Evolutionary conservation across 140 eudicot genomes (phyloP), one percentile per base, ranked within the genome.

Genomic region (Anethum foeniculum): DNA sequence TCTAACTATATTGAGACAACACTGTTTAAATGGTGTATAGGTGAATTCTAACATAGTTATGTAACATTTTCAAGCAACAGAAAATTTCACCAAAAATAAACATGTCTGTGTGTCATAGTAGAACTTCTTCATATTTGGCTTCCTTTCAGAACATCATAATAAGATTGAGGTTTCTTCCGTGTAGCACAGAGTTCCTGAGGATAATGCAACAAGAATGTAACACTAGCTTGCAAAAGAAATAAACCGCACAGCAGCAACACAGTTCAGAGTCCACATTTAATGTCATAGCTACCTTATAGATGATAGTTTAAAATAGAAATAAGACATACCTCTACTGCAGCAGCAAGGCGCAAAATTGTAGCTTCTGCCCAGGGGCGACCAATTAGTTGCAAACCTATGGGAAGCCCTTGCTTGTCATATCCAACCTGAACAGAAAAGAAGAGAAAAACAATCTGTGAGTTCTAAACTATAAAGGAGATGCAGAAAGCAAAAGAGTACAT

Each of bases 281-380:
- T 18, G 9, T 8, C 12, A 39, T 7, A 6, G 47, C 12, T n/a
- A 71, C 46, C 7, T 8, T 71, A 43, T 23, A 72, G 77, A 72
- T 72, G 77, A 41, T 36, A 18, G 77, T 11, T 39, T 13, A 12
- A 39, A 72, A 38, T 51, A 67, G 32, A 9, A 69, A 21, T 46
- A 75, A 46, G 77, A 60, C 41, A 84, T 90, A 92, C 99, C 99
- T 93, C 97, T 30, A 93, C 79, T 10, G 93, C 91, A 75, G 96
- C 92, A 80, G 99, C 99, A 83, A 95, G 77, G 54, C 97, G 97
- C 84, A 95, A 83, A 39, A 95, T 80, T 71, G 99, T 84, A 79
- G 98, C 97, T 86, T 95, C 99, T 46, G 85, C 87, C 99, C 99
- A 95, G 30, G 99, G 99, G 12, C 96, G 96, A 14, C 99, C 99